Base-by-base conservation (phyloP, 306 rosid species). In the Luffa aegyptiaca region DNA sequence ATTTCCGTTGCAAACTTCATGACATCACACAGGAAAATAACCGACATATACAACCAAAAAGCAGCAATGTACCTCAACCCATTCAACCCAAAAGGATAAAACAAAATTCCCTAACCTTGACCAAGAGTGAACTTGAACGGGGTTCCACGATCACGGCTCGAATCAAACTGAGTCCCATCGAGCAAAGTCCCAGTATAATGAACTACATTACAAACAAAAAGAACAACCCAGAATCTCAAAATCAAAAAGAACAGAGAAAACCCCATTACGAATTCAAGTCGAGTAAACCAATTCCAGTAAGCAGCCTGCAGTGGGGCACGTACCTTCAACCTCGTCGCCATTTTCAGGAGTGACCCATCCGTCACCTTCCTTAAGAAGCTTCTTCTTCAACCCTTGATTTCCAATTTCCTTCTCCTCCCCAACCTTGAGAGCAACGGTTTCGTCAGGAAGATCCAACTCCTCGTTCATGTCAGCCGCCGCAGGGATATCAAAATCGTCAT, bases 371-470 rank as follows among this genome's bases (percentile, higher is more conserved):
- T 90, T 92, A 45, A 95, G 80, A 12, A 95, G 97, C 88, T 90
- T 91, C 93, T 95, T 95, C 90, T 91, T 95, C 85, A 95, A 77
- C 1, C 98, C 98, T 41, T 83, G 91, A 11, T 37, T 76, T 0
- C 98, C 97, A 88, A 95, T 92, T 85, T 92, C 97, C 82, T 91
- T 86, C 87, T 95, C 98, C 82, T 92, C 98, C 5, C 98, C 98
- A 7, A 92, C 96, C 82, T 91, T 90, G 46, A 92, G 84, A 17
- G 37, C 7, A 2, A 86, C 70, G 31, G 37, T 14, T 5, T 79
- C 89, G 11, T 82, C 94, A 11, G 90, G 84, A 61, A 92, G 85
- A 84, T 86, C 97, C 48, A 90, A 89, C 68, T 91, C 98, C 1
- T 88, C 95, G 89, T 80, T 81, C 90, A 89, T 81, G 48, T 82